Base-by-base conservation (phyloP, 208 protist species). In the Trypanosoma vivax region DNA sequence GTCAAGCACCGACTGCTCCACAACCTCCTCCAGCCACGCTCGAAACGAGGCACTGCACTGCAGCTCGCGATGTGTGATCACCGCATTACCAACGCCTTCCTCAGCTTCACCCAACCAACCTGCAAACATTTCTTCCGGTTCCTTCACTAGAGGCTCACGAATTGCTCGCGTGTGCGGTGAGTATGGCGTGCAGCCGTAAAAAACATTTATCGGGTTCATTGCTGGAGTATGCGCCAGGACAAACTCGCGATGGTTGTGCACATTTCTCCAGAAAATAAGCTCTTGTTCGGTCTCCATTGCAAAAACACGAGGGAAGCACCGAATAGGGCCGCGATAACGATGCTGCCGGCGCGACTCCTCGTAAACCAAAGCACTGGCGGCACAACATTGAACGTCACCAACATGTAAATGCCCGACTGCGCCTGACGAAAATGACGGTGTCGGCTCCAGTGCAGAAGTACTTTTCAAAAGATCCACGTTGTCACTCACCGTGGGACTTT, bases 161-260 rank as follows among this genome's bases (percentile, higher is more conserved):
- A n/a, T n/a, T n/a, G n/a, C n/a, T n/a, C n/a, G 52, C 21, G 37
- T 21, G 14, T 60, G 56, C 14, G 49, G 51, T 25, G 73, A 60
- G 56, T 88, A 84, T 30, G 80, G 80, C 25, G 70, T 34, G 65
- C 76, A 88, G 55, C 89, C 72, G 39, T 71, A 88, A 46, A 76
- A 92, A 23, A 92, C 40, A 52, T 89, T 89, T 51, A 88, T 19
- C 3, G 70, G 40, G 50, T 81, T 75, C 68, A 88, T 89, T 13
- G 78, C 59, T 18, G 66, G 49, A 9, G 66, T 67, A 50, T 88
- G 80, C 35, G 56, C 13, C 5, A 78, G 76, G 21, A 88, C 21
- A 62, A 89, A 86, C 53, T 82, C 60, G 29, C 85, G 77, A 50
- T 83, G 48, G 7, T 47, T 40, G 58, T 82, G 50, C 7, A 89